Percentiles rank a stretch among this genome's conserved stretches.
Evolutionary conservation across 805 yeast genomes (phyloP).

Genomic region (Candida boidinii): DNA sequence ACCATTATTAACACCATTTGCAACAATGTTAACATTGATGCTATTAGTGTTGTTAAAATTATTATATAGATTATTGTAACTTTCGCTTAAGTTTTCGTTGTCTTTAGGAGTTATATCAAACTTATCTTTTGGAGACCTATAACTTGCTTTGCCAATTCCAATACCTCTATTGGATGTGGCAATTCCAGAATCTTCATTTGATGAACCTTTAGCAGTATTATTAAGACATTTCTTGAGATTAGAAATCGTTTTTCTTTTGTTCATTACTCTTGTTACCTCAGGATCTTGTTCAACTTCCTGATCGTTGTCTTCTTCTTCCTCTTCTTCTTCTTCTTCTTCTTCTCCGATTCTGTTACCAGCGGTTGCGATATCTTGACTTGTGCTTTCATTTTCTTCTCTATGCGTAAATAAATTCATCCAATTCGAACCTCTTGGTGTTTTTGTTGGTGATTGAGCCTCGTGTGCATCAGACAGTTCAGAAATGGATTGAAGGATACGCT

Average conservation of each 20-base stretch:
- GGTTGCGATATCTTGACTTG: slow-evolving; percentile 4
- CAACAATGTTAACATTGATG: slow-evolving; percentile 1
- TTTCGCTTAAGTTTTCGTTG: slow-evolving; percentile 3
- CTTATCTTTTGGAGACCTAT: slow-evolving; percentile 21
- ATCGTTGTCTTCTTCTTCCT: not conserved
- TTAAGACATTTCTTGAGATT: not conserved
- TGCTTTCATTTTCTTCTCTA: slow-evolving; percentile 16
- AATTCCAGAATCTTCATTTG: slow-evolving; percentile 1
- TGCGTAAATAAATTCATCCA: slow-evolving; percentile 24
- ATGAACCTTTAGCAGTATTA: slow-evolving; percentile 4
- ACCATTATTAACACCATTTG: slow-evolving; percentile 1
- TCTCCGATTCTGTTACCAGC: not conserved
- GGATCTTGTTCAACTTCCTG: slow-evolving; percentile 15
- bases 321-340: not conserved
- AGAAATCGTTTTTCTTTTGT: not conserved
- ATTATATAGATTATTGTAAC: not conserved
- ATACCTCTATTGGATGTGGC: slow-evolving; percentile 14
- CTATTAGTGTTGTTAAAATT: not conserved
- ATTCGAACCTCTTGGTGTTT: slow-evolving; percentile 8
- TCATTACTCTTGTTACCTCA: slow-evolving; percentile 17
- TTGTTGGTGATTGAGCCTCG: slow-evolving; percentile 20
- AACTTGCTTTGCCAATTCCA: too few relatives aligned
- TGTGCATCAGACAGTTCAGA: slow-evolving; percentile 4
- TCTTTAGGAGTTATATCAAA: slow-evolving; percentile 15
- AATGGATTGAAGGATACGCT: slow-evolving; percentile 3